These are phyloP conservation scores for Botrytis pseudocinerea DNA, from an alignment of 2,329 filamentous ascomycete genomes.

Conservation along the genomic window DNA sequence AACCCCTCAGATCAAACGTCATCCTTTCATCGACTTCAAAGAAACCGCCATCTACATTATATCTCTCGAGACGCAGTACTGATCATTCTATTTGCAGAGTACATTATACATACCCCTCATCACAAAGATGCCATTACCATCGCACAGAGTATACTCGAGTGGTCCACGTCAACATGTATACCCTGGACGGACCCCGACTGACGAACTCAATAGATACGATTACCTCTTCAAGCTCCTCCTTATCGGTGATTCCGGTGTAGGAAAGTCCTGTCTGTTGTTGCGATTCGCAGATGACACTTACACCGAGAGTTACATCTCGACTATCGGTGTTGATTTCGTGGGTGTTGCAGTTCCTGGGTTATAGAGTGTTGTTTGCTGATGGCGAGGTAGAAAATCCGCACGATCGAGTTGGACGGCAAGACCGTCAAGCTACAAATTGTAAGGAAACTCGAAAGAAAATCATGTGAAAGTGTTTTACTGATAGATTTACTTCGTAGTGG, in stretches of 20 bases:
- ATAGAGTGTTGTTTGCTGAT: slow-evolving; percentile 39
- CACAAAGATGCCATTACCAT: slow-evolving; percentile 8
- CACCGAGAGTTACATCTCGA: slow-evolving; percentile 99
- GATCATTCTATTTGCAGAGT: slow-evolving; percentile 19
- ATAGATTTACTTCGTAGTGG: slow-evolving; percentile 64
- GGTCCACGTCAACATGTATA: slow-evolving; percentile 24
- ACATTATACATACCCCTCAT: neutral
- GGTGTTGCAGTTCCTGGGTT: slow-evolving; percentile 41
- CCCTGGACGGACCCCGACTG: slow-evolving; percentile 15
- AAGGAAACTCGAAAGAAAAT: slow-evolving; percentile 46
- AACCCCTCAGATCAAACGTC: slow-evolving; percentile 20
- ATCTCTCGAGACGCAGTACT: slow-evolving; percentile 5
- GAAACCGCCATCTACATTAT: slow-evolving; percentile 20
- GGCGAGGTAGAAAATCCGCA: slow-evolving; percentile 86
- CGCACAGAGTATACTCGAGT: neutral
- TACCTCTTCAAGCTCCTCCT: slow-evolving; percentile 99
- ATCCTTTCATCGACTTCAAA: slow-evolving; percentile 25
- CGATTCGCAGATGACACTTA: slow-evolving; percentile 99
- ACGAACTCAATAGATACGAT: slow-evolving; percentile 76
- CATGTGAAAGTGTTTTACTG: slow-evolving; percentile 32
- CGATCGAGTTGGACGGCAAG: slow-evolving; percentile 99
- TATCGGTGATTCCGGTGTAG: slow-evolving; percentile 99
- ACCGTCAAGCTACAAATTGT: slow-evolving; percentile 99
- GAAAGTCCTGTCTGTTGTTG: slow-evolving; percentile 98
- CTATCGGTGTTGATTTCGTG: slow-evolving; percentile 99